Evolutionary conservation across 2,329 filamentous ascomycete species (phyloP).

Genomic region (Sporothrix protearum): DNA sequence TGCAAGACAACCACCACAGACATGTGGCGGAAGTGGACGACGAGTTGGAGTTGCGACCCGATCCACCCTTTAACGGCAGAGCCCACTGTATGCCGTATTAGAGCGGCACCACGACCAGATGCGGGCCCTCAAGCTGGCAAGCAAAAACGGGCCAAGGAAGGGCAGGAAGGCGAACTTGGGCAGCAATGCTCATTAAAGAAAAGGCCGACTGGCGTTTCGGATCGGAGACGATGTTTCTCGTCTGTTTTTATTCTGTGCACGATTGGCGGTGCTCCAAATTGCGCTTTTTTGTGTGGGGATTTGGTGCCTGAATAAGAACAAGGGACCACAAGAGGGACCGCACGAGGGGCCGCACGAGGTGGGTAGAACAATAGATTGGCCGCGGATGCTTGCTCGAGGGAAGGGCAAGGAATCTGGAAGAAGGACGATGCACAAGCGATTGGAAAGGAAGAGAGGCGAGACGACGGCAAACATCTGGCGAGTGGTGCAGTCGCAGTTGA

Average conservation of each 20-base stretch:
- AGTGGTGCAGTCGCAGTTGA: not conserved
- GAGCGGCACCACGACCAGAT: constrained; percentile 2
- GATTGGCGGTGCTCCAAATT: not conserved
- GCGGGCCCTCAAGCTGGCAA: constrained; percentile 14
- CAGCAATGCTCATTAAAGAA: constrained; percentile 25
- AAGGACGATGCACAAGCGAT: not conserved
- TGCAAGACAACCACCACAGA: not conserved
- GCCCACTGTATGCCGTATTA: constrained; percentile 5
- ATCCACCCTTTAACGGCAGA: constrained; percentile 18
- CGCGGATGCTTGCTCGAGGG: not conserved
- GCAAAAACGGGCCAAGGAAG: constrained; percentile 10
- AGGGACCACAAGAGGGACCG: not conserved
- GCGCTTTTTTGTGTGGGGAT: not conserved
- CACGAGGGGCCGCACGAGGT: not conserved
- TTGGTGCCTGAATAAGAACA: constrained; percentile 5
- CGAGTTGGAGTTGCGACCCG: constrained; percentile 20
- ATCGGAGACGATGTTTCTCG: not conserved
- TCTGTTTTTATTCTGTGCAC: not conserved
- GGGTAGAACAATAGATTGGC: not conserved
- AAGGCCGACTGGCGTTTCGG: not conserved
- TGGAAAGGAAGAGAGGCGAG: constrained; percentile 3
- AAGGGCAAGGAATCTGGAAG: not conserved
- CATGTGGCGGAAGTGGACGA: constrained; percentile 16
- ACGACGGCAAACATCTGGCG: not conserved
- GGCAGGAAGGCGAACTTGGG: constrained; percentile 23